Evolutionary conservation across 768 basidiomycete genomes (phyloP).

Genomic region (Pisolithus orientalis): DNA sequence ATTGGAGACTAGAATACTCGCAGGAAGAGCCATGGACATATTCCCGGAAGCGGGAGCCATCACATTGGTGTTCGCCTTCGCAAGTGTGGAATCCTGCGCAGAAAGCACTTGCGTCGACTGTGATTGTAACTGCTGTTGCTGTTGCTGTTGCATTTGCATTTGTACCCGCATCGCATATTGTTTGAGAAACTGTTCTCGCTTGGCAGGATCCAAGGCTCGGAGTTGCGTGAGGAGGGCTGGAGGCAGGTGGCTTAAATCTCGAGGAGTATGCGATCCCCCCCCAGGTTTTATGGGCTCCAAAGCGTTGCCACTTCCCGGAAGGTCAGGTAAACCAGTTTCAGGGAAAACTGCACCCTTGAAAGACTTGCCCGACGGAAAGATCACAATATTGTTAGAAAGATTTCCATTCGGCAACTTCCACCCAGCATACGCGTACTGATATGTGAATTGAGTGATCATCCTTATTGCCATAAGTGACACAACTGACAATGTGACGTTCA

Average conservation of each 20-base stretch:
- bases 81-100: neutral
- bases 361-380: constrained; percentile 34
- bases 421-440: constrained; percentile 45
- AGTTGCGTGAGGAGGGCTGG: constrained; percentile 13
- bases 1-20: constrained; percentile 4
- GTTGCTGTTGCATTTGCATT: constrained; percentile 20
- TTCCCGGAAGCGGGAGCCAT: constrained; percentile 5
- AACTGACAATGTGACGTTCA: constrained; percentile 41
- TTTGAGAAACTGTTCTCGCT: constrained; percentile 15
- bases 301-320: constrained; percentile 20
- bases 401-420: constrained; percentile 41
- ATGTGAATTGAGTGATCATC: constrained; percentile 1
- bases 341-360: constrained; percentile 49
- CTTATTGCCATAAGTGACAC: neutral
- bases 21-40: constrained; percentile 13
- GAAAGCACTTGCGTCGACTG: constrained; percentile 8
- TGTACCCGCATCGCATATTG: constrained; percentile 13
- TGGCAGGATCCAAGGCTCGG: constrained; percentile 18
- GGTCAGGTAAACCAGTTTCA: constrained; percentile 41
- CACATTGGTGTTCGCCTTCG: constrained; percentile 1
- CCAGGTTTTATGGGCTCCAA: constrained; percentile 4
- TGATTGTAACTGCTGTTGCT: constrained; percentile 17
- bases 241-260: neutral
- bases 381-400: constrained; percentile 39
- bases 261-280: constrained; percentile 6